Evolutionary conservation across 495 filamentous ascomycete species (phyloP).

Genomic region (Paragyromitra xinjiangensis): DNA sequence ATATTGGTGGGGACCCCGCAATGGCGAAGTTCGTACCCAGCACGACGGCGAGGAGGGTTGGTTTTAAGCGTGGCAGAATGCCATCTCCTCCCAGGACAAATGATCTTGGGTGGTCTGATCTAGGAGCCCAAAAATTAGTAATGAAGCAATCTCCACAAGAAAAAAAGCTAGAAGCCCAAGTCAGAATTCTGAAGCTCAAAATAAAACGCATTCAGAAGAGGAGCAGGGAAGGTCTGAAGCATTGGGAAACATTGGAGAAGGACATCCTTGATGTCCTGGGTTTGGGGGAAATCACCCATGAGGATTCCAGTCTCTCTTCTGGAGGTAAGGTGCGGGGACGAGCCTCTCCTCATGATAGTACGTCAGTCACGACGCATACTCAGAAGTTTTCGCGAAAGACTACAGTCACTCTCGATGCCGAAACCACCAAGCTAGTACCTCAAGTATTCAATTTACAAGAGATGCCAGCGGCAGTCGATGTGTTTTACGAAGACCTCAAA

Average conservation of each 20-base stretch:
- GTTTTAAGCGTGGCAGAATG: not conserved
- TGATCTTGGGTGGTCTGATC: not conserved
- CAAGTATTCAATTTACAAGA: not conserved
- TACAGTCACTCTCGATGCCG: not conserved
- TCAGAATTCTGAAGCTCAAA: not conserved
- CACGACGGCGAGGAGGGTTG: not conserved
- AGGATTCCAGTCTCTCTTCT: not conserved
- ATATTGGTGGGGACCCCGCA: not conserved
- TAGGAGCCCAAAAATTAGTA: not conserved
- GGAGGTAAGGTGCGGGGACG: too few species aligned
- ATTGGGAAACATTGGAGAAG: conserved; percentile 5
- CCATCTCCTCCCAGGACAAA: not conserved
- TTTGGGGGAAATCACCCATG: not conserved
- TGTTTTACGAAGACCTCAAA: conserved; percentile 19
- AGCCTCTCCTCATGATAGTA: too few species aligned
- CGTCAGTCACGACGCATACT: not conserved
- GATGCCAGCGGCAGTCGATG: not conserved
- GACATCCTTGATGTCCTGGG: not conserved
- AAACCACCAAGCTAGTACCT: not conserved
- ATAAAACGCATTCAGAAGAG: not conserved
- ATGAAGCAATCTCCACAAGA: not conserved
- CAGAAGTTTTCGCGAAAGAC: not conserved
- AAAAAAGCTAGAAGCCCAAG: not conserved
- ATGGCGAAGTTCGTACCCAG: conserved; percentile 1
- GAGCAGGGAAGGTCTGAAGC: conserved; percentile 1